Evolutionary conservation across 345 rosid species (phyloP).

Genomic region (Pelargonium nanum): DNA sequence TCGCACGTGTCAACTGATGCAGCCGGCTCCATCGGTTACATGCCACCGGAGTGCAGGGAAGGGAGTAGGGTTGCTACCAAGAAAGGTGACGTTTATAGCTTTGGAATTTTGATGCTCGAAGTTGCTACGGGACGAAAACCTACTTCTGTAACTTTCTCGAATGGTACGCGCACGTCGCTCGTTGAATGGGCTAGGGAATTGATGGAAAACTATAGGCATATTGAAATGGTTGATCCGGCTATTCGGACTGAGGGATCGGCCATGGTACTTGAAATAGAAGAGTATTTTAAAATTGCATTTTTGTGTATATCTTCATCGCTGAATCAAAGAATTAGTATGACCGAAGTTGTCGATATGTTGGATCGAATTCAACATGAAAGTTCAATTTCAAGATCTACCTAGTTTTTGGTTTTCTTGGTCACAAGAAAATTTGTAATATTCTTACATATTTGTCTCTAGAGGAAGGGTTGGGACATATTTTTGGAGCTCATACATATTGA

Average conservation of each 20-base stretch:
- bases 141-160: constrained; percentile 50
- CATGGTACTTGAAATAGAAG: constrained; percentile 25
- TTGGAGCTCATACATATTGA: no score
- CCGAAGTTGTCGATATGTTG: constrained; percentile 22
- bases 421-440: no score
- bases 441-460: no score
- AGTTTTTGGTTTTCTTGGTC: no score
- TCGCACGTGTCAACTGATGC: constrained; percentile 89
- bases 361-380: background rate
- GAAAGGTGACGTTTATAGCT: constrained; percentile 67
- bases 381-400: no score
- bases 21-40: constrained; percentile 92
- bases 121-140: constrained; percentile 51
- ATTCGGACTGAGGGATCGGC: constrained; percentile 16
- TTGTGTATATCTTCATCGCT: no score
- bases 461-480: no score
- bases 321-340: no score
- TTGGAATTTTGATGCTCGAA: constrained; percentile 77
- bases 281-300: constrained; percentile 52
- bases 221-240: constrained; percentile 43
- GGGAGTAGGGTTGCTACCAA: constrained; percentile 60
- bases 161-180: constrained; percentile 29
- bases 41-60: constrained; percentile 89
- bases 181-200: constrained; percentile 45
- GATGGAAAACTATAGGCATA: constrained; percentile 23